Evolutionary conservation across 805 yeast species (phyloP).

Genomic region (Saccharomycopsis vini): DNA sequence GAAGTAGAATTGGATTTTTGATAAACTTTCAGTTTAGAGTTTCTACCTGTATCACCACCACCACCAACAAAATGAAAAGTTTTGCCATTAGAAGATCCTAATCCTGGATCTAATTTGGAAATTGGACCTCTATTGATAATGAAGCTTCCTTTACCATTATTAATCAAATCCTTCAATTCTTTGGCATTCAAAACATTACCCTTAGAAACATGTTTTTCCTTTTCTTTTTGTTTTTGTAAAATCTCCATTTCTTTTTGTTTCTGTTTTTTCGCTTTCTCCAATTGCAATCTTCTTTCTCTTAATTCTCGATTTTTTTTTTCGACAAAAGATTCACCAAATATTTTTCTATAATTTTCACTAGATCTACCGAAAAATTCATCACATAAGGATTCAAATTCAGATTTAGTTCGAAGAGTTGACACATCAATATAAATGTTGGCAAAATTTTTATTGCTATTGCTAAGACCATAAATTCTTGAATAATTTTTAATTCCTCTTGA

Average conservation of each 20-base stretch:
- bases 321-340: slow-evolving; percentile 17
- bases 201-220: neutral
- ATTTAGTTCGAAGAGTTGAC: slow-evolving; percentile 11
- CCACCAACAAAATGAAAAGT: too few species aligned
- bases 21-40: too few species aligned
- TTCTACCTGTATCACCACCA: too few species aligned
- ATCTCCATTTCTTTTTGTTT: slow-evolving; percentile 4
- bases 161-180: slow-evolving; percentile 8
- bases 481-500: slow-evolving; percentile 15
- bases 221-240: neutral
- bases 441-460: neutral
- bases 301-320: slow-evolving; percentile 13
- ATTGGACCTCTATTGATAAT: slow-evolving; percentile 9
- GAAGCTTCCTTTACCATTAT: slow-evolving; percentile 1
- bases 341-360: slow-evolving; percentile 8
- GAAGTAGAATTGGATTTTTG: too few species aligned
- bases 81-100: too few species aligned
- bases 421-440: slow-evolving; percentile 10
- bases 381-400: slow-evolving; percentile 17
- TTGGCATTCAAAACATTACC: slow-evolving; percentile 3
- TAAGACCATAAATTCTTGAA: neutral
- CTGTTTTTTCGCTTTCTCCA: slow-evolving; percentile 4
- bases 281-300: too few species aligned
- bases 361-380: slow-evolving; percentile 16
- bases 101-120: slow-evolving; percentile 18